Percentiles rank a stretch among this genome's conserved stretches.
Evolutionary conservation across 1,139 yeast species (phyloP).

Genomic region (Petasospora fabianii): DNA sequence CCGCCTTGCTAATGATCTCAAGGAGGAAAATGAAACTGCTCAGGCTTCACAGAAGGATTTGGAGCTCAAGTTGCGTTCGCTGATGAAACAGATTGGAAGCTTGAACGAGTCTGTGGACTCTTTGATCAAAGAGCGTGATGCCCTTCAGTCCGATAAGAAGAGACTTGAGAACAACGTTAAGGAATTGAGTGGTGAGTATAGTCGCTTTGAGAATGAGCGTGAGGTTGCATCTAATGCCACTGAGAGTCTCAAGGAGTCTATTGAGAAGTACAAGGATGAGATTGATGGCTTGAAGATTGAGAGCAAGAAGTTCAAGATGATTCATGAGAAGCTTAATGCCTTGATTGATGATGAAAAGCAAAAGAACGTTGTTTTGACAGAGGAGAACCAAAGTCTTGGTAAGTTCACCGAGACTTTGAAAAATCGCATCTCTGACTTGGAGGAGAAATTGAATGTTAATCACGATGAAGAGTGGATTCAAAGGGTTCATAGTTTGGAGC

Average conservation of each 20-base stretch:
- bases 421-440: slow-evolving; percentile 32
- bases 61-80: slow-evolving; percentile 40
- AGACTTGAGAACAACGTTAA: slow-evolving; percentile 44
- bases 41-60: slow-evolving; percentile 41
- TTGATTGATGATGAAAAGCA: slow-evolving; percentile 35
- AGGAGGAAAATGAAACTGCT: slow-evolving; percentile 44
- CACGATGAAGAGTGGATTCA: slow-evolving; percentile 39
- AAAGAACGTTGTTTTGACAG: slow-evolving; percentile 31
- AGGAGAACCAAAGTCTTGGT: slow-evolving; percentile 34
- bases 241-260: slow-evolving; percentile 29
- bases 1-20: slow-evolving; percentile 40
- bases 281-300: slow-evolving; percentile 19
- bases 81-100: slow-evolving; percentile 48
- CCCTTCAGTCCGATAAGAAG: slow-evolving; percentile 45
- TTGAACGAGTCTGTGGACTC: slow-evolving; percentile 52
- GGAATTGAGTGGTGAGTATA: slow-evolving; percentile 41
- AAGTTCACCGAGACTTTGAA: slow-evolving; percentile 34
- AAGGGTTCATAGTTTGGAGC: slow-evolving; percentile 33
- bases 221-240: slow-evolving; percentile 34
- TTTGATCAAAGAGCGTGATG: slow-evolving; percentile 46
- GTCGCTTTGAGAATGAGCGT: slow-evolving; percentile 42
- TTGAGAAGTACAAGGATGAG: slow-evolving; percentile 26
- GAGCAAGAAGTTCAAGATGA: slow-evolving; percentile 12
- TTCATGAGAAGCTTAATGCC: slow-evolving; percentile 18
- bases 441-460: slow-evolving; percentile 32